Base-by-base conservation (phyloP, 805 yeast genomes). In the Kuraishia piskuri region DNA sequence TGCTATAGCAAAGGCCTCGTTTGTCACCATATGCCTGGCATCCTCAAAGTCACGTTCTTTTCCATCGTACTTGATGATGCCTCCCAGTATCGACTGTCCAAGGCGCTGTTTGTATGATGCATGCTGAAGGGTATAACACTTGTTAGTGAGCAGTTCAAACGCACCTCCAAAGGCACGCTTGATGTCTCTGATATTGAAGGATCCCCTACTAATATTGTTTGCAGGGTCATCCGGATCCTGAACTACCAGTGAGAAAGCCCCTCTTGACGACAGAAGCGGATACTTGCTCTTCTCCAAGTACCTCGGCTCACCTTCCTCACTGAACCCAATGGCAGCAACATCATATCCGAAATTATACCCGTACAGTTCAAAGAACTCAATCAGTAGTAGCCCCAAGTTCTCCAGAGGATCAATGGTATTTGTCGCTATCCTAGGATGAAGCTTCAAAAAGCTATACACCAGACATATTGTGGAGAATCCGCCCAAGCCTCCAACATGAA, bases 401-500 rank as follows among this genome's bases (percentile, higher is more conserved):
- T 85, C 86, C 59, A 79, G 59, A 2, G 90, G 82, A 50, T 79
- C 75, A 53, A 90, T 85, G 49, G 82, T 80, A 6, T 80, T 76
- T 0, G 95, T 80, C 1, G 84, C 65, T 12, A 90, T 63, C 58
- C 90, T 75, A 17, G 96, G 96, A 65, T 92, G 98, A 57, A 87
- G 71, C 59, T 75, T 78, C 56, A 91, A 68, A 63, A 91, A 90
- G 19, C 92, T 83, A 61, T 83, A 84, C 19, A 87, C 90, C 63
- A 94, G 63, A 61, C 97, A 90, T 48, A 91, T 89, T n/a, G 89
- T 88, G 7, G 97, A 82, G 65, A 86, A 92, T 0, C 98, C 98
- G 46, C 99, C 98, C 5, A 92, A 71, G 0, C 98, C 98, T 51
- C 99, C 99, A 22, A 84, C 83, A 61, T 87, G 95, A 17, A 92